These are phyloP conservation scores for Fusarium sp. DNA, from an alignment of 2,329 filamentous ascomycete genomes.

Conservation along the genomic window DNA sequence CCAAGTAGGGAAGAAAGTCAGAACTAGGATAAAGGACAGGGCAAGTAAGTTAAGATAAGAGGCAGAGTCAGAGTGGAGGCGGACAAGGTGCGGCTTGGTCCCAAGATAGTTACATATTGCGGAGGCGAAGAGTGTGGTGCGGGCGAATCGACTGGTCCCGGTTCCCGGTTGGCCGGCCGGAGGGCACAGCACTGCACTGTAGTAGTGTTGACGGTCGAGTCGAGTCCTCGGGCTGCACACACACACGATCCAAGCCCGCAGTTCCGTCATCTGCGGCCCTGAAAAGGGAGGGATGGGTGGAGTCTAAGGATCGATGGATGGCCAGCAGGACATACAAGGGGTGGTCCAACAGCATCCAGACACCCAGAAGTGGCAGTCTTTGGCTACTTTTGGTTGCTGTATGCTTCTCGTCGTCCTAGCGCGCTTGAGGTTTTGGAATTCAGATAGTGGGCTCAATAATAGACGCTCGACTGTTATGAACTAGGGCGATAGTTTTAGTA, in stretches of 20 bases:
- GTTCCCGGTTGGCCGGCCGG: constrained; percentile 36
- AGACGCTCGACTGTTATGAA: neutral
- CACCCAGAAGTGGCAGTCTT: constrained; percentile 8
- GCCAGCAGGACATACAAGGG: constrained; percentile 26
- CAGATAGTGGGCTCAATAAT: constrained; percentile 2
- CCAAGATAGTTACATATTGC: constrained; percentile 44
- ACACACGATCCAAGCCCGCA: constrained; percentile 32
- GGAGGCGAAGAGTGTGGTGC: constrained; percentile 43
- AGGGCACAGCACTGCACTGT: constrained; percentile 36
- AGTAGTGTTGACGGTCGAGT: constrained; percentile 22
- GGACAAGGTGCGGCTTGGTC: constrained; percentile 44
- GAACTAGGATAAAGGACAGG: constrained; percentile 30
- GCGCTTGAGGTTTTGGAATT: constrained; percentile 20
- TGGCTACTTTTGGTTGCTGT: neutral
- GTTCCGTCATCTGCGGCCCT: constrained; percentile 37
- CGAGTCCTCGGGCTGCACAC: constrained; percentile 37
- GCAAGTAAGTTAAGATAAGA: constrained; percentile 38
- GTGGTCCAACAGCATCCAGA: constrained; percentile 24
- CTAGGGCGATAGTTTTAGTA: neutral
- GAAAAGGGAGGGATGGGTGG: constrained; percentile 28
- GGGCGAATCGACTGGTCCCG: constrained; percentile 42
- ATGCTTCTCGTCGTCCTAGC: constrained; percentile 4
- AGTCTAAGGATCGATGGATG: constrained; percentile 35
- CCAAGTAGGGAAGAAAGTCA: constrained; percentile 9
- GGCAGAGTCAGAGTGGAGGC: constrained; percentile 37